Evolutionary conservation across 202 grass and related monocot species (phyloP), one percentile per base, ranked within the genome.

Genomic region (Hordeum pubiflorum): DNA sequence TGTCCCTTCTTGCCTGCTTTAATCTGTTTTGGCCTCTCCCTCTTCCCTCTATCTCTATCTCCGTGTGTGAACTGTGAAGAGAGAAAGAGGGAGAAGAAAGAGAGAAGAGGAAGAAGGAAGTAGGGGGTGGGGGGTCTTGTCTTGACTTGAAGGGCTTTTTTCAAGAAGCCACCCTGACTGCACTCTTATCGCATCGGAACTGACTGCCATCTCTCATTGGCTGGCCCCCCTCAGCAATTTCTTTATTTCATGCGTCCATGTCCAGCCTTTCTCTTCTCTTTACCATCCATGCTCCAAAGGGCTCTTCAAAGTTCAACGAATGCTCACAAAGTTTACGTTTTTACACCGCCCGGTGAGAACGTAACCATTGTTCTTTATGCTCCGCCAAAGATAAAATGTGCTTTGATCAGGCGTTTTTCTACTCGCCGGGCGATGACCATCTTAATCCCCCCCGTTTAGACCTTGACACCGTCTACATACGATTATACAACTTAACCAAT

Each of bases 161-260:
- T 59, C 82, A 78, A 72, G 82, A 50, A 85, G 64, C 72, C 65
- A 89, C 82, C 85, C 67, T 79, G 83, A 37, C 79, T 82, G 37
- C 87, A 66, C 79, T 87, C 81, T 89, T 87, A 87, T 89, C 87
- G 69, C 83, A 79, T 89, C 83, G 74, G 88, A 89, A 86, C 87
- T 86, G 79, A 69, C 87, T 80, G 48, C 79, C 64, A 52, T 66
- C 74, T 76, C 27, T 72, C 36, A 85, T 63, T 88, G 85, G 85
- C 31, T 52, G 43, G 69, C 23, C 41, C 81, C 83, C n/a, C 24
- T 26, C 37, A 67, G 11, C 78, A 70, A 63, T 84, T 66, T 61
- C 21, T 58, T 76, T 78, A 72, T 81, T 85, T 82, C 52, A 72
- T 72, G 69, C 69, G 10, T 32, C 70, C 77, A 26, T 55, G 29